Conservation (phyloP, 192 early-diverging fungal genomes). For the Dispira parvispora region DNA sequence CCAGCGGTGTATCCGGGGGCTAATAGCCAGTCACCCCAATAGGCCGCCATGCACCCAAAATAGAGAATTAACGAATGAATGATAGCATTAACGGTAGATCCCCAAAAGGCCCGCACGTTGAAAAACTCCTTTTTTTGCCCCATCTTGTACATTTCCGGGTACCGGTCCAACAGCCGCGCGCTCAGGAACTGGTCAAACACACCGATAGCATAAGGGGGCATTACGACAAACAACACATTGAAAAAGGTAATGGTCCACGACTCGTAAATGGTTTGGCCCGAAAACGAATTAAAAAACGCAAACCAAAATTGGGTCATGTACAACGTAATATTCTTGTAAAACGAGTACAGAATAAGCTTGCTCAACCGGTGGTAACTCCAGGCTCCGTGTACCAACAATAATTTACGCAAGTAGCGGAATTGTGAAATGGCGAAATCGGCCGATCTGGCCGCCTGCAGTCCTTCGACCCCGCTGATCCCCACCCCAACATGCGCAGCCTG, state of each 20-base stretch:
- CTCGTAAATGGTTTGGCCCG: conserved; percentile 93
- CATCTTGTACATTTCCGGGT: conserved; percentile 93
- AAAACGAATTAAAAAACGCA: conserved; percentile 87
- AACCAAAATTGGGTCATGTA: conserved; percentile 98
- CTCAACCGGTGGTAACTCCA: conserved; percentile 94
- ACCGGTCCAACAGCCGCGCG: conserved; percentile 84
- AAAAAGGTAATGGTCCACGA: conserved; percentile 94
- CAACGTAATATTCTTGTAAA: conserved; percentile 98
- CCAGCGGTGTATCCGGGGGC: conserved; percentile 54
- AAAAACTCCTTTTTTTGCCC: conserved; percentile 47
- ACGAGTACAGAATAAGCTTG: conserved; percentile 93
- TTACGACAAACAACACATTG: conserved; percentile 87
- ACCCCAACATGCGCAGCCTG: conserved; percentile 97
- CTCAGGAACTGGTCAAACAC: conserved; percentile 95
- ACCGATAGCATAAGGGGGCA: conserved; percentile 89
- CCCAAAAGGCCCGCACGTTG: conserved; percentile 82
- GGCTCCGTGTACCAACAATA: conserved; percentile 88
- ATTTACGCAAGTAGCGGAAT: conserved; percentile 86
- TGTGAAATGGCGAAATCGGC: conserved; percentile 99
- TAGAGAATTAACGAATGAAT: conserved; percentile 81
- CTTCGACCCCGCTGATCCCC: conserved; percentile 91
- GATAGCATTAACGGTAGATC: conserved; percentile 82
- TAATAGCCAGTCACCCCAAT: conserved; percentile 50
- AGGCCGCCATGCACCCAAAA: conserved; percentile 43
- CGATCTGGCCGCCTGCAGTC: conserved; percentile 88